phyloP scores from a whole-genome alignment of 257 asterid species.

The Rhazya stricta region DNA sequence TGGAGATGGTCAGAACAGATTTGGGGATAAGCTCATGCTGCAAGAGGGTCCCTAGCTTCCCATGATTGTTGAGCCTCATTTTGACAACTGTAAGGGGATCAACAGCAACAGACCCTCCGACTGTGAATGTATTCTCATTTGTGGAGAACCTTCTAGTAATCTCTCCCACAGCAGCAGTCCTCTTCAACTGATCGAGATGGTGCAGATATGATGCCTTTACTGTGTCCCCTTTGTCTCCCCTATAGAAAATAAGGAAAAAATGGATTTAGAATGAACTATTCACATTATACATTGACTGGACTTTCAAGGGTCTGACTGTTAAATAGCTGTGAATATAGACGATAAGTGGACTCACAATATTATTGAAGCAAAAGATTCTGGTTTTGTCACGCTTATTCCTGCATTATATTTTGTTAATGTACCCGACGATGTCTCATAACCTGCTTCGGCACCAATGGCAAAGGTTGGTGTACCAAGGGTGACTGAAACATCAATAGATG shows the following conservation, averaged over 20 bases:
- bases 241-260: constrained; percentile 8
- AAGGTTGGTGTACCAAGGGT: constrained; percentile 84
- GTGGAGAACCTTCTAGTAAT: constrained; percentile 62
- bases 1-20: constrained; percentile 60
- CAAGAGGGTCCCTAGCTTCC: constrained; percentile 57
- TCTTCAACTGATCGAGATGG: constrained; percentile 47
- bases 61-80: constrained; percentile 72
- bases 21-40: constrained; percentile 66
- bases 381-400: constrained; percentile 66
- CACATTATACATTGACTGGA: neutral
- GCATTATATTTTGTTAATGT: constrained; percentile 73
- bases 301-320: neutral
- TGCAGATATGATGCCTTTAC: constrained; percentile 63
- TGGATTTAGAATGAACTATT: neutral
- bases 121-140: constrained; percentile 71
- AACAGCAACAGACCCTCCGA: constrained; percentile 69
- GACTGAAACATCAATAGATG: constrained; percentile 56
- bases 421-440: constrained; percentile 64
- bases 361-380: constrained; percentile 67
- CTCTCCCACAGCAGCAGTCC: constrained; percentile 60
- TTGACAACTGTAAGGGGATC: constrained; percentile 56
- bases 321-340: neutral
- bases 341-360: constrained; percentile 48
- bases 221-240: constrained; percentile 78
- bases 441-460: constrained; percentile 82